Conservation (phyloP, 1,139 yeast genomes). For the Hansenula lynferdii region DNA sequence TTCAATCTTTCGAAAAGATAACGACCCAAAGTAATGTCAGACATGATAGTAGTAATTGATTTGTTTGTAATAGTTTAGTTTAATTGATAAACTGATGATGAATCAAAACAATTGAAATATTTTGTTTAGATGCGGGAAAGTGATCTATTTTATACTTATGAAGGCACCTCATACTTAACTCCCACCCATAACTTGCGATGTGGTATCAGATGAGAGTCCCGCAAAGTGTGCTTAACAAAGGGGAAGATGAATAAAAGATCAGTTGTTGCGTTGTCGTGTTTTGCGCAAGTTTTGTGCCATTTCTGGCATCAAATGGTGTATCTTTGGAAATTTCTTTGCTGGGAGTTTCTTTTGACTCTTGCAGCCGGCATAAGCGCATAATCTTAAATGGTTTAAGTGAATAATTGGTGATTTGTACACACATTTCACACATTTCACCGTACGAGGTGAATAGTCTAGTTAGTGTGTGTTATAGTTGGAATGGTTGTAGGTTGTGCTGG, state of each 20-base stretch:
- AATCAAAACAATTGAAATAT: constrained; percentile 15
- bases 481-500: no score
- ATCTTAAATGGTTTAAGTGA: not conserved
- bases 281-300: no score
- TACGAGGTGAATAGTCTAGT: no score
- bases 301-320: constrained; percentile 1
- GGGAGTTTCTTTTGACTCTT: not conserved
- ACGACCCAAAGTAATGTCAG: constrained; percentile 1
- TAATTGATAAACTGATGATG: constrained; percentile 27
- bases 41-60: constrained; percentile 30
- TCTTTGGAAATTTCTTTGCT: not conserved
- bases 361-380: constrained; percentile 2
- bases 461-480: no score
- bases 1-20: constrained; percentile 1
- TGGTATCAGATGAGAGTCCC: not conserved
- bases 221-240: not conserved
- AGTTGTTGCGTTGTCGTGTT: not conserved
- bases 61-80: constrained; percentile 57
- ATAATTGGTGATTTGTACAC: no score
- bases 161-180: not conserved
- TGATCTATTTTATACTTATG: not conserved
- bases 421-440: no score
- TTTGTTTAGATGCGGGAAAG: not conserved
- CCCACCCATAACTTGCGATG: no score
- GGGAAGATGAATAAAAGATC: not conserved